Percentiles rank a stretch among this genome's conserved stretches.
These are phyloP conservation scores for Pilasporangium apinafurcum DNA, from an alignment of 352 stramenopile species.

Conservation along the genomic window DNA sequence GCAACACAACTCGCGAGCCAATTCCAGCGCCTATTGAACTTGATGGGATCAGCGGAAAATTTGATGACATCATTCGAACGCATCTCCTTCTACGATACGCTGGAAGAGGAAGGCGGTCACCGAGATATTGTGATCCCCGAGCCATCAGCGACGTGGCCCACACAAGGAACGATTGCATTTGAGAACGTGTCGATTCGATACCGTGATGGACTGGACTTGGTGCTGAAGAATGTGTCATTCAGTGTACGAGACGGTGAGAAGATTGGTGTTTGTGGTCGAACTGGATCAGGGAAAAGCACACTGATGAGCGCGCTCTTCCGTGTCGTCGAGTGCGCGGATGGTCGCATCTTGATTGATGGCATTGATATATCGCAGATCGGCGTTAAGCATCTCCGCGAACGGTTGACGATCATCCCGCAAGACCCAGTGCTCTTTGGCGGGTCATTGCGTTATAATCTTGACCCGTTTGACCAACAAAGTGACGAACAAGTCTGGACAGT, in stretches of 20 bases:
- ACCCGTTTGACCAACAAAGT: constrained; percentile 74
- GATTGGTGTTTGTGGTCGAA: constrained; percentile 25
- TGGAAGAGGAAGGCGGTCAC: constrained; percentile 5
- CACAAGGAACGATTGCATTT: constrained; percentile 12
- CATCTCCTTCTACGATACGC: constrained; percentile 3
- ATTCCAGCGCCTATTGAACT: constrained; percentile 10
- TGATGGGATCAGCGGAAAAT: constrained; percentile 8
- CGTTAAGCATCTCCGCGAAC: constrained; percentile 15
- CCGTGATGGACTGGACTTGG: constrained; percentile 19
- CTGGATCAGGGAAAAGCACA: constrained; percentile 25
- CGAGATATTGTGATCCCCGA: neutral
- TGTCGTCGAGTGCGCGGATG: constrained; percentile 19
- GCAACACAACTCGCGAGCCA: constrained; percentile 24
- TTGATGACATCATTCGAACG: constrained; percentile 17
- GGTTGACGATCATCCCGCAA: constrained; percentile 67
- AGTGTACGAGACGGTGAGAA: constrained; percentile 14
- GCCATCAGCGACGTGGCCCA: constrained; percentile 7
- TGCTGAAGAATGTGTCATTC: constrained; percentile 19
- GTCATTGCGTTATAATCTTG: constrained; percentile 83
- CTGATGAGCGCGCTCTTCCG: constrained; percentile 35
- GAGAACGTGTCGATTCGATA: constrained; percentile 23
- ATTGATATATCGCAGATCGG: constrained; percentile 56
- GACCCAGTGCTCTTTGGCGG: constrained; percentile 90
- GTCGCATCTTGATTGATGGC: constrained; percentile 80
- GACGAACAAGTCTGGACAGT: constrained; percentile 35